These are phyloP conservation scores for Balansia obtecta DNA, from an alignment of 2,329 filamentous ascomycete species.

Conservation along the genomic window DNA sequence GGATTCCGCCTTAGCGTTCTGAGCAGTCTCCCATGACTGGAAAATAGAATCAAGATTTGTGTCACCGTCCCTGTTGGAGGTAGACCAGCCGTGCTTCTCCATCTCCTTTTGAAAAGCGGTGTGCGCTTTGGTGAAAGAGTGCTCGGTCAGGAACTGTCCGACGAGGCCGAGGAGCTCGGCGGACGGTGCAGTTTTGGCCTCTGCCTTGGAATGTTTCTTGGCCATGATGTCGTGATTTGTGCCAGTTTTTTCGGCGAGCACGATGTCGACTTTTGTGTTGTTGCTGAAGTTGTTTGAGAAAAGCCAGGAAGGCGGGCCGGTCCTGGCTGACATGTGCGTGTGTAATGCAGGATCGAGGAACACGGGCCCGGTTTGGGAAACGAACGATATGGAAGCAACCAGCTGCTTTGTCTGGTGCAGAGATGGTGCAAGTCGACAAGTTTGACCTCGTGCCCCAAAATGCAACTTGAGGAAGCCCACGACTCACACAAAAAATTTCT, in stretches of 20 bases:
- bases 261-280: background rate
- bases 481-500: constrained; percentile 5
- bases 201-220: constrained; percentile 18
- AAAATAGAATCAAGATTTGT: constrained; percentile 38
- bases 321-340: constrained; percentile 19
- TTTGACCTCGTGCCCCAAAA: background rate
- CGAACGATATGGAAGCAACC: background rate
- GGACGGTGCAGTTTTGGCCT: constrained; percentile 28
- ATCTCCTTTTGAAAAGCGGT: constrained; percentile 52
- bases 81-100: constrained; percentile 36
- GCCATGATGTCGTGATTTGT: constrained; percentile 18
- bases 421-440: background rate
- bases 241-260: background rate
- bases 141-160: constrained; percentile 51
- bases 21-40: constrained; percentile 33
- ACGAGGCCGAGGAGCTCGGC: constrained; percentile 54
- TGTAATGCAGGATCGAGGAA: constrained; percentile 6
- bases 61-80: constrained; percentile 12
- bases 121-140: constrained; percentile 51
- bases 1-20: constrained; percentile 11
- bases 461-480: background rate
- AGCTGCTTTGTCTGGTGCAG: background rate
- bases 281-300: constrained; percentile 27
- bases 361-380: background rate
- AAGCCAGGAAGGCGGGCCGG: constrained; percentile 27